Evolutionary conservation across 148 eudicot species (phyloP).

Genomic region (Rhododendron simsii): DNA sequence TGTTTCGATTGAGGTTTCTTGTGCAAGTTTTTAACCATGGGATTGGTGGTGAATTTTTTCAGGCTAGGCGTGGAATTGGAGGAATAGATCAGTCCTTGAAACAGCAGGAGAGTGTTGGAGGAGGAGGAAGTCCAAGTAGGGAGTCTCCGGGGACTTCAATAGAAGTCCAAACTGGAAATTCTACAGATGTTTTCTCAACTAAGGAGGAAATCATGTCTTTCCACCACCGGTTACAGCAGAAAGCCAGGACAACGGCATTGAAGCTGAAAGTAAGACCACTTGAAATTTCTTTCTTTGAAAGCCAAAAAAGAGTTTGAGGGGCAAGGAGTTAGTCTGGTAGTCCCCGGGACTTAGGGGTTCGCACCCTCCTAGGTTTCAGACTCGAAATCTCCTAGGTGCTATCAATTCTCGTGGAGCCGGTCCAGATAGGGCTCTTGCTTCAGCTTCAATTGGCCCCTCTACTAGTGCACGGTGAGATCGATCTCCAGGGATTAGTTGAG

Average conservation of each 20-base stretch:
- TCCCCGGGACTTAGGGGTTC: background rate
- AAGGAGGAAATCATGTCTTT: constrained; percentile 30
- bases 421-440: background rate
- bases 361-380: background rate
- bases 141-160: constrained; percentile 66
- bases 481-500: background rate
- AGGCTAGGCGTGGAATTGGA: constrained; percentile 36
- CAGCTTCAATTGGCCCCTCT: background rate
- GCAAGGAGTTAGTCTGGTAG: background rate
- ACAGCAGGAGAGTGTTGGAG: constrained; percentile 22
- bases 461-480: background rate
- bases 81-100: constrained; percentile 9
- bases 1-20: background rate
- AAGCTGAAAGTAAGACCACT: constrained; percentile 49
- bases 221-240: constrained; percentile 33
- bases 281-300: background rate
- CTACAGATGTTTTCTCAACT: constrained; percentile 36
- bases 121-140: constrained; percentile 34
- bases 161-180: constrained; percentile 75
- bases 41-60: constrained; percentile 10
- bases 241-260: constrained; percentile 27
- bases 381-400: too few relatives aligned
- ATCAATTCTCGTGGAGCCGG: background rate
- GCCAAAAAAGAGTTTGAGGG: background rate
- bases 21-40: background rate